A percentile compares a stretch with the other conserved stretches of the same genome.
Evolutionary conservation across 331 rosid species (phyloP).

Genomic region (Pyrus hybrid): DNA sequence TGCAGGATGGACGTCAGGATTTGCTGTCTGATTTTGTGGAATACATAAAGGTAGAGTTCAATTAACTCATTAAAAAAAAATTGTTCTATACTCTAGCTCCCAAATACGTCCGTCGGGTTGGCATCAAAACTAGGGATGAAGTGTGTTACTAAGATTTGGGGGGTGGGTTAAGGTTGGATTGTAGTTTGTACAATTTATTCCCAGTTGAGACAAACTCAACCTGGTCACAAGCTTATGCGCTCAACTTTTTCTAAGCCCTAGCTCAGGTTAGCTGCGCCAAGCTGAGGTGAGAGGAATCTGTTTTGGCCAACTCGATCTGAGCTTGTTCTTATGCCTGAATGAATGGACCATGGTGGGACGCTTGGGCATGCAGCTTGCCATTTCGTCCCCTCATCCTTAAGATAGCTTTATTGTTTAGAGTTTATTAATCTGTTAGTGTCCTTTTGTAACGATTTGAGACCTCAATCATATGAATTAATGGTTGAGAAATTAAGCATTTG

Average conservation of each 20-base stretch:
- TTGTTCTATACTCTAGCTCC: not conserved
- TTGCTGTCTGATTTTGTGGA: constrained; percentile 77
- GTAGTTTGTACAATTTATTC: not conserved
- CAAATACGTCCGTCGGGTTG: not conserved
- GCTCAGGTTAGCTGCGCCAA: not conserved
- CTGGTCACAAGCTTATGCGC: not conserved
- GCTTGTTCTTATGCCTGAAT: not conserved
- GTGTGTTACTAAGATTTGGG: not conserved
- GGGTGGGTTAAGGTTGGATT: not conserved
- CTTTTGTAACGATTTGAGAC: not conserved
- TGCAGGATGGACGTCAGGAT: constrained; percentile 58
- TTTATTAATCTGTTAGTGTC: not conserved
- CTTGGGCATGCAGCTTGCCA: not conserved
- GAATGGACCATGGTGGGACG: not conserved
- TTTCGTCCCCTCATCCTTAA: no score
- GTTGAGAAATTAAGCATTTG: not conserved
- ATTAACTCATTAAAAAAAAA: not conserved
- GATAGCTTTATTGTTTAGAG: not conserved
- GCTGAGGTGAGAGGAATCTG: not conserved
- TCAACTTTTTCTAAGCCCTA: not conserved
- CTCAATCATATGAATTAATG: not conserved
- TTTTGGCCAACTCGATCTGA: not conserved
- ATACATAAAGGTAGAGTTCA: constrained; percentile 60
- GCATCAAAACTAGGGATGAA: not conserved
- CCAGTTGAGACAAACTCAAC: not conserved